Evolutionary conservation across 495 filamentous ascomycete genomes (phyloP).

Genomic region (Penicillium nucicola): DNA sequence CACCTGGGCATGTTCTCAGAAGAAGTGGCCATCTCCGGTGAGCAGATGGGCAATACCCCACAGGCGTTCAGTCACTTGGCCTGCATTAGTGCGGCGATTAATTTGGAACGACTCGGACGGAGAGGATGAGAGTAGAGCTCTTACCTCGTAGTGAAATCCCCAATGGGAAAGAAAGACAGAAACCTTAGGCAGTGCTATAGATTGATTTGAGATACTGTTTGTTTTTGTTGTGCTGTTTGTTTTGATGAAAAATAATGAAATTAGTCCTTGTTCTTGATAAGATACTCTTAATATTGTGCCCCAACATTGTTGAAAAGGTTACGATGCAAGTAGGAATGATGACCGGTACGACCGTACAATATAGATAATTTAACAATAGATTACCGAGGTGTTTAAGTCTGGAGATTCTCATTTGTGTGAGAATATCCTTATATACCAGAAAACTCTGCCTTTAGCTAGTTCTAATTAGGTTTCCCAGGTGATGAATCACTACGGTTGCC

Average conservation of each 20-base stretch:
- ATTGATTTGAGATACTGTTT: neutral
- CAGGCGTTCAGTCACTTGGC: slow-evolving; percentile 74
- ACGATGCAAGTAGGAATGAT: too few relatives aligned
- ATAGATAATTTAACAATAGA: too few relatives aligned
- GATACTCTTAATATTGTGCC: neutral
- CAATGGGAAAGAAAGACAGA: too few relatives aligned
- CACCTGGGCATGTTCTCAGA: slow-evolving; percentile 74
- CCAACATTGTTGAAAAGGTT: too few relatives aligned
- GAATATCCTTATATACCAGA: too few relatives aligned
- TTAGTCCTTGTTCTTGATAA: neutral
- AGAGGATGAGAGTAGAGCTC: neutral
- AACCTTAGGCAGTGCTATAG: neutral
- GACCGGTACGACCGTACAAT: too few relatives aligned
- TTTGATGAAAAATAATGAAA: neutral
- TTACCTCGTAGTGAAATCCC: neutral
- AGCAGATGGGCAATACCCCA: slow-evolving; percentile 72
- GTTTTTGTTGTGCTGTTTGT: neutral
- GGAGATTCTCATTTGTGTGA: too few relatives aligned
- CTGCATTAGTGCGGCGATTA: slow-evolving; percentile 69
- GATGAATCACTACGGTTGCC: too few relatives aligned
- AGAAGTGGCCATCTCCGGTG: slow-evolving; percentile 66
- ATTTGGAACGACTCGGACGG: slow-evolving; percentile 47
- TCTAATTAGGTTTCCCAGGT: too few relatives aligned
- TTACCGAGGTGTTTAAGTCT: too few relatives aligned
- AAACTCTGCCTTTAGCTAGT: too few relatives aligned